A percentile compares a stretch with the other conserved stretches of the same genome.
Conservation (phyloP, 1,139 yeast genomes). For the Saccharomycopsis phalli region DNA sequence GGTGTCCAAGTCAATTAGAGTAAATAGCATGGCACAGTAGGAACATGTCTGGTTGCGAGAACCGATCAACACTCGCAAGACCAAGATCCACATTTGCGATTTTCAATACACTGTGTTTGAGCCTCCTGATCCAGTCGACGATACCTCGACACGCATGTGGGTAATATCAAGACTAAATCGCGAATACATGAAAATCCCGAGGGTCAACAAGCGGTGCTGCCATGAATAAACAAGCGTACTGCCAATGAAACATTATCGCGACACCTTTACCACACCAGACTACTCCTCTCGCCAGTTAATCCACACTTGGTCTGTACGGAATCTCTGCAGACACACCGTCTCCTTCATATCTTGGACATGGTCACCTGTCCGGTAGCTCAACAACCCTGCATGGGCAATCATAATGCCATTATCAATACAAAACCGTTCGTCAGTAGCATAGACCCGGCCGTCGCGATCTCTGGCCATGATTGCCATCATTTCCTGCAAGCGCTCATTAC, state of each 20-base stretch:
- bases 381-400: constrained; percentile 97
- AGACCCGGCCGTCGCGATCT: constrained; percentile 79
- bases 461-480: constrained; percentile 94
- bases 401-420: constrained; percentile 96
- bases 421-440: constrained; percentile 93
- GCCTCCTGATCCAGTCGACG: no score
- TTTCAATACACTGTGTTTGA: no score
- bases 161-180: no score
- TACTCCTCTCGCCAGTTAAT: constrained; percentile 77
- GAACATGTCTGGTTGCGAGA: no score
- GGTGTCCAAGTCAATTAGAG: no score
- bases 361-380: constrained; percentile 79
- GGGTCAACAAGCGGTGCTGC: no score
- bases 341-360: constrained; percentile 44
- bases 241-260: neutral
- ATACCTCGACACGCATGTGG: no score
- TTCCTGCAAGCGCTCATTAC: constrained; percentile 80
- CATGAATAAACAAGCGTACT: no score
- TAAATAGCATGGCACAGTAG: no score
- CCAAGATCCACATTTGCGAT: no score
- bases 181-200: no score
- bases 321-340: constrained; percentile 87
- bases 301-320: constrained; percentile 86
- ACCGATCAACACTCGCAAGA: no score
- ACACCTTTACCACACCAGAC: neutral